Evolutionary conservation across 2,329 filamentous ascomycete genomes (phyloP).

Genomic region (Trichoderma harzianum): DNA sequence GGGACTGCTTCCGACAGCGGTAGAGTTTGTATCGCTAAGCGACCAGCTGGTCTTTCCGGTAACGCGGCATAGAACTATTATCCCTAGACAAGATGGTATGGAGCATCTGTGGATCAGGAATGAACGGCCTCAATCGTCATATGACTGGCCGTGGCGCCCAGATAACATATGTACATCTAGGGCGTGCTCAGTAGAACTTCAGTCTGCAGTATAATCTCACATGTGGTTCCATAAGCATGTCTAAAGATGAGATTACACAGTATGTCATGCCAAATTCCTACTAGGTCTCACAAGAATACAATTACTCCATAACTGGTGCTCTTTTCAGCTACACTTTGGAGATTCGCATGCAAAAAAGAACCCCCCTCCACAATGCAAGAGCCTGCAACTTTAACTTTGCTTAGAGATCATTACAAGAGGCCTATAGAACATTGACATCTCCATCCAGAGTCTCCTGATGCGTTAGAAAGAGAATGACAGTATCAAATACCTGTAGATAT

Average conservation of each 20-base stretch:
- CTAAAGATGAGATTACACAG: not conserved
- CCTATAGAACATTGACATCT: not conserved
- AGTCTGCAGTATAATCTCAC: not conserved
- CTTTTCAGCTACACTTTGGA: not conserved
- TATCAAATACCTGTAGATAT: constrained; percentile 1
- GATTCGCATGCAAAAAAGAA: not conserved
- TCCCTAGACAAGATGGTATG: not conserved
- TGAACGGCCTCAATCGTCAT: not conserved
- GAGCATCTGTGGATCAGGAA: not conserved
- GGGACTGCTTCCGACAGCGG: not conserved
- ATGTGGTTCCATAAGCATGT: not conserved
- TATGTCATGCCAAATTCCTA: not conserved
- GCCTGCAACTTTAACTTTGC: not conserved
- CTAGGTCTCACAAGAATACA: not conserved
- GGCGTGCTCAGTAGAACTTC: not conserved
- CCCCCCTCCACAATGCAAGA: not conserved
- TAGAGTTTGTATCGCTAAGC: not conserved
- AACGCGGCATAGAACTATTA: not conserved
- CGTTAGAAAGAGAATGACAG: constrained; percentile 12
- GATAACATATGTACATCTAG: not conserved
- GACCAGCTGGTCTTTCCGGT: not conserved
- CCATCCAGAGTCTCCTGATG: rapidly evolving
- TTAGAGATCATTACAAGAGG: not conserved
- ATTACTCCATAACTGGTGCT: not conserved
- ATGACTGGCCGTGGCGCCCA: not conserved